Evolutionary conservation across 73 alveolate species (phyloP), one percentile per base, ranked within the genome.

Genomic region (Tetrahymena malaccensis): DNA sequence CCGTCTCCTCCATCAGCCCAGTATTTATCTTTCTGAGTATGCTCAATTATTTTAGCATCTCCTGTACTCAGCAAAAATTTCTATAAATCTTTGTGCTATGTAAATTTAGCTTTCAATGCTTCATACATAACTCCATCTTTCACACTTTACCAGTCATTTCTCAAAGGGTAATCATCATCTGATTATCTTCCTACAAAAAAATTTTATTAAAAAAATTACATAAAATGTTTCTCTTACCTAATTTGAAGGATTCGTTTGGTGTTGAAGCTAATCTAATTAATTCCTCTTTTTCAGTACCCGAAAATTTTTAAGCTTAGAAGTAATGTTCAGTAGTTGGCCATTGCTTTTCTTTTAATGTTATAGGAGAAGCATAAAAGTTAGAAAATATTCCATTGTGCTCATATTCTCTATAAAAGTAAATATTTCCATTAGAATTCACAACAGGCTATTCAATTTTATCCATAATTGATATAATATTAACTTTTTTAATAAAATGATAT

Each of bases 1-100:
- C 97, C 97, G 84, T 95, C 97, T 10, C 97, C 97, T 31, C 96
- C 96, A 56, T 95, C 97, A 35, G 93, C 97, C 96, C 97, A 95
- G 35, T 94, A 94, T n/a, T 56, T 94, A 94, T 95, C 97, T 31
- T 94, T 95, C 33, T 43, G 27, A 43, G 96, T 95, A 55, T 95
- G 97, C 37, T 95, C 97, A 27, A 95, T 40, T 25, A 95, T 6
- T 10, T 33, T 33, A 7, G 93, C 43, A 55, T 55, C 97, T 40
- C 96, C 97, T 35, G 97, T 94, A 22, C 43, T 43, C 34, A 43
- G 11, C 25, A 95, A 17, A 25, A 43, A 27, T 43, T 95, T 17
- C 96, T 95, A 6, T 25, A 95, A 37, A 35, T 95, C 89, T 35
- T 43, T 43, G 40, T 95, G 58, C 22, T 94, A 35, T 11, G 96